Conservation (phyloP, 2,329 filamentous ascomycete species). For the Ophiostoma angusticollis region DNA sequence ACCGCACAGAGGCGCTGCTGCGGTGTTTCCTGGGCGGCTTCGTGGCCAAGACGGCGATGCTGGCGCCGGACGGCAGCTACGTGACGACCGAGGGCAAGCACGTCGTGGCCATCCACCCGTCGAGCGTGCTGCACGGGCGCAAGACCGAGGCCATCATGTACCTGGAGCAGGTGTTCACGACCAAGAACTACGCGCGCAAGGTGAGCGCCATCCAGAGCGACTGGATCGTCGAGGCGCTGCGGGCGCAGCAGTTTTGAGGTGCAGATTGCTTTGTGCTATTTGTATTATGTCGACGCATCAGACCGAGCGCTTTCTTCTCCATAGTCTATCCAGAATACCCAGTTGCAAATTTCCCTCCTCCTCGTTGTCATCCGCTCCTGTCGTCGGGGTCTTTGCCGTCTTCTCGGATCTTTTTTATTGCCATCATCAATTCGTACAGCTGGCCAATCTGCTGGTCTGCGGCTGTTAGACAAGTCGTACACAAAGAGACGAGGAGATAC, state of each 20-base stretch:
- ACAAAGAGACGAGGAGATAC: slow-evolving; percentile 20
- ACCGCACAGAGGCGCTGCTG: slow-evolving; percentile 39
- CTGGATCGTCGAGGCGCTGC: slow-evolving; percentile 43
- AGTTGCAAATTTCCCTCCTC: too few relatives aligned
- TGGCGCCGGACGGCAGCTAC: slow-evolving; percentile 49
- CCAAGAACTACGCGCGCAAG: slow-evolving; percentile 54
- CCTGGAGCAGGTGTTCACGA: slow-evolving; percentile 52
- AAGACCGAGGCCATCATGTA: slow-evolving; percentile 58
- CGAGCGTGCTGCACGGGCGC: slow-evolving; percentile 48
- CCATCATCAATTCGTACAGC: slow-evolving; percentile 85
- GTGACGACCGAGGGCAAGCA: slow-evolving; percentile 48
- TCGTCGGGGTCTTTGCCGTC: slow-evolving; percentile 6
- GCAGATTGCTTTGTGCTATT: too few relatives aligned
- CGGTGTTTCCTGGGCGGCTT: slow-evolving; percentile 53
- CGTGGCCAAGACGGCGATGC: slow-evolving; percentile 44
- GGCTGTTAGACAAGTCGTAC: slow-evolving; percentile 2
- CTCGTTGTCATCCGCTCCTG: background rate
- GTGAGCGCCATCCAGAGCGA: slow-evolving; percentile 47
- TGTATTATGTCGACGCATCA: too few relatives aligned
- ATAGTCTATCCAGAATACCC: too few relatives aligned
- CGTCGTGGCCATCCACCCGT: slow-evolving; percentile 47
- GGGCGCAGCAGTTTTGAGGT: slow-evolving; percentile 16
- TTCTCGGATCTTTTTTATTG: slow-evolving; percentile 42
- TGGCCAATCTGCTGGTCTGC: slow-evolving; percentile 86
- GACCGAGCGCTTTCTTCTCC: too few relatives aligned